These are phyloP conservation scores for Pseudocercospora ulei DNA, from an alignment of 2,329 filamentous ascomycete genomes.

Conservation along the genomic window DNA sequence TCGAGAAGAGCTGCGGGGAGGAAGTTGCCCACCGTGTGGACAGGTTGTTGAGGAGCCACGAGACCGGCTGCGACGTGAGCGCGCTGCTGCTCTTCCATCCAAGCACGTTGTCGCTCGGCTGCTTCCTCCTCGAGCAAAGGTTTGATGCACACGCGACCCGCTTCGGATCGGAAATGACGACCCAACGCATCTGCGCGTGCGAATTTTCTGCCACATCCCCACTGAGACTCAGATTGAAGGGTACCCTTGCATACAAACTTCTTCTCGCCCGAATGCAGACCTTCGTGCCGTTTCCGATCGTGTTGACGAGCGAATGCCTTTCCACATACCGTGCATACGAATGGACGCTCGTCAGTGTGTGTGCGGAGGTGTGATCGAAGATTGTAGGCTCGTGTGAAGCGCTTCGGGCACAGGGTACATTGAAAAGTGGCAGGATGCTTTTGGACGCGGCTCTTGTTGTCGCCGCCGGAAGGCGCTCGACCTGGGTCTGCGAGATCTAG, in stretches of 20 bases:
- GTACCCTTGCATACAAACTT: slow-evolving; percentile 95
- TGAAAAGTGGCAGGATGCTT: slow-evolving; percentile 98
- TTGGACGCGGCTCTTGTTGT: slow-evolving; percentile 67
- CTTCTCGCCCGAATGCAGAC: slow-evolving; percentile 92
- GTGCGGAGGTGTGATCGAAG: slow-evolving; percentile 88
- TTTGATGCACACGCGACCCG: slow-evolving; percentile 91
- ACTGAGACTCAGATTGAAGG: slow-evolving; percentile 69
- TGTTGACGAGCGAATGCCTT: slow-evolving; percentile 97
- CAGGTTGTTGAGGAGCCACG: slow-evolving; percentile 29
- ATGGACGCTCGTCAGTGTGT: slow-evolving; percentile 92
- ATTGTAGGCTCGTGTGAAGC: slow-evolving; percentile 94
- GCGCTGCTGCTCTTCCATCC: slow-evolving; percentile 52
- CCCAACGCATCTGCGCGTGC: slow-evolving; percentile 91
- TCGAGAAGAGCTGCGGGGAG: slow-evolving; percentile 81
- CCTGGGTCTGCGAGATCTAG: slow-evolving; percentile 82
- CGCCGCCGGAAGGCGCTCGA: slow-evolving; percentile 58
- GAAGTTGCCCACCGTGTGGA: slow-evolving; percentile 51
- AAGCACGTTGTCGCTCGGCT: slow-evolving; percentile 63
- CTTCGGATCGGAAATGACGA: slow-evolving; percentile 76
- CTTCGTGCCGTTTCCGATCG: slow-evolving; percentile 93
- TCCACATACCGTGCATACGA: slow-evolving; percentile 91
- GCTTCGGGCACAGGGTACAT: slow-evolving; percentile 83
- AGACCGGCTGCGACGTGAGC: slow-evolving; percentile 41
- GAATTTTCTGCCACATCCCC: slow-evolving; percentile 89
- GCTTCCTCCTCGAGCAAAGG: slow-evolving; percentile 94